Evolutionary conservation across 257 asterid genomes (phyloP).

Genomic region (Apocynum venetum): DNA sequence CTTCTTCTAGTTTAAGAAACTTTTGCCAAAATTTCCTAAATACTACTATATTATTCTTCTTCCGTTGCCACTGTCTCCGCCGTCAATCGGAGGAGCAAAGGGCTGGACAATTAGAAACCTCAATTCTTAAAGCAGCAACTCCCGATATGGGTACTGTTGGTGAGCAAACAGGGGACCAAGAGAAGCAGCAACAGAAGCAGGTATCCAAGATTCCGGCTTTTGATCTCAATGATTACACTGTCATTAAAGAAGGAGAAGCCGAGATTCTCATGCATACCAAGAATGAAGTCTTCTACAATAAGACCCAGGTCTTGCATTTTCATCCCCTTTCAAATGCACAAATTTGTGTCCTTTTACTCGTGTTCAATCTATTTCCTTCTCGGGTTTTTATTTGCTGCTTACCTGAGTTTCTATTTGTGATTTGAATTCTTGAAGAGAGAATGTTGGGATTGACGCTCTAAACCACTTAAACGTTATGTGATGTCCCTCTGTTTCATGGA

Average conservation of each 20-base stretch:
- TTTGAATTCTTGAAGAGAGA: neutral
- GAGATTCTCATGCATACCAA: constrained; percentile 89
- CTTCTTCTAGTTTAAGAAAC: neutral
- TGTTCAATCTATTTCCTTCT: neutral
- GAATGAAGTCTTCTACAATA: constrained; percentile 86
- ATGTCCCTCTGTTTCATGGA: neutral
- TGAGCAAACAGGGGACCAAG: constrained; percentile 37
- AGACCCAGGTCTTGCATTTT: constrained; percentile 64
- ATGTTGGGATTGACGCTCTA: neutral
- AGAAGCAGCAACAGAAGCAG: constrained; percentile 27
- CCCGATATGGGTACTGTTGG: constrained; percentile 37
- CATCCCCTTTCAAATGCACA: neutral
- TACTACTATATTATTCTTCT: no score
- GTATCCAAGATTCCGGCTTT: constrained; percentile 31
- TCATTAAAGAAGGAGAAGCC: constrained; percentile 91
- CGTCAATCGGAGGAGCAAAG: constrained; percentile 1
- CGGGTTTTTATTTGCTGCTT: neutral
- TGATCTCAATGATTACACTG: constrained; percentile 58
- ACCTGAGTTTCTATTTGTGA: neutral
- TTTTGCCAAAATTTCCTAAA: neutral
- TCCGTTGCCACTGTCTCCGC: constrained; percentile 17
- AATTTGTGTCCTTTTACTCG: neutral
- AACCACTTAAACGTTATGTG: neutral
- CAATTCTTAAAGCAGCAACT: neutral
- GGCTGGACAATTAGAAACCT: neutral